Base-by-base conservation (phyloP, 805 yeast genomes). In the Wickerhamomyces alni region DNA sequence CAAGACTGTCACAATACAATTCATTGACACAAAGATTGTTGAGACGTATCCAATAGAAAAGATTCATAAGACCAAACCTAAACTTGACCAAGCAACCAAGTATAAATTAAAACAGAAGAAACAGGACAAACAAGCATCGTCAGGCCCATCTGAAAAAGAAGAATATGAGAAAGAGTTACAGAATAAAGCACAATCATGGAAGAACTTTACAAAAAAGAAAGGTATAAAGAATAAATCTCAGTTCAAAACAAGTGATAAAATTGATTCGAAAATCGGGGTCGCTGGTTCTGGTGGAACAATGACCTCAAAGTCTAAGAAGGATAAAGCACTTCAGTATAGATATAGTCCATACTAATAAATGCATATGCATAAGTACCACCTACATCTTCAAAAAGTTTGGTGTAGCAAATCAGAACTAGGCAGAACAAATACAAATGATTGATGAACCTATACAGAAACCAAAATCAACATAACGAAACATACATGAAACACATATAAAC, bases 161-260 rank as follows among this genome's bases (percentile, higher is more conserved):
- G 35, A 37, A 24, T 40, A 46, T 16, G 50, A 42, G n/a, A 25
- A 41, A 24, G 36, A 16, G 7, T 21, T 50, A 10, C 36, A 42
- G 31, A 44, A 42, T 21, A 39, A 42, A 39, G 53, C 43, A 6
- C 37, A 44, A 26, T 46, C 40, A 32, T 50, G 55, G 55, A 40
- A 47, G 31, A 43, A 24, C 17, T 50, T 50, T 26, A 42, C n/a
- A 12, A 48, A 47, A 30, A 48, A 48, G 41, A 39, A 48, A 42
- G 26, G 30, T 10, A 30, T 17, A 1, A 42, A 30, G 30, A 38
- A 38, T 7, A 21, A 13, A 25, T 38, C 33, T 34, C 46, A 19
- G 21, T 49, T 49, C 27, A 28, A 44, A 8, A 47, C 49, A 3
- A 30, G 42, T 2, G 39, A 37, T 28, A 15, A 13, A 13, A 15